phyloP scores from a whole-genome alignment of 2,329 filamentous ascomycete species.

The Trichoderma koningiopsis region DNA sequence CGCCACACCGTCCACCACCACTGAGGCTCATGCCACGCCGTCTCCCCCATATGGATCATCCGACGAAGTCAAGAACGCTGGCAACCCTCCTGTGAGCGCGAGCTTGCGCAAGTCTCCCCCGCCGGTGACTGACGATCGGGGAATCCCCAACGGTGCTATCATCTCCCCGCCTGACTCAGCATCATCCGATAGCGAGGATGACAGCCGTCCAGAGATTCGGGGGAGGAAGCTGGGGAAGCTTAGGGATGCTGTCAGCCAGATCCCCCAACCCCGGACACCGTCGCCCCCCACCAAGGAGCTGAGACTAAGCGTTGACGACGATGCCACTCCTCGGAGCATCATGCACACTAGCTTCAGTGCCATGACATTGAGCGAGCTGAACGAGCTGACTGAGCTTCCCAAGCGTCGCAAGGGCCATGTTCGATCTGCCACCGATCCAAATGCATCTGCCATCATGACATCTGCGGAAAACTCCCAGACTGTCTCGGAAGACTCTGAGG shows the following conservation, averaged over 20 bases:
- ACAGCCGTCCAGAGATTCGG: constrained; percentile 55
- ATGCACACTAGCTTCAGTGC: constrained; percentile 54
- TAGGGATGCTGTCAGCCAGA: constrained; percentile 81
- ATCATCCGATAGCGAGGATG: constrained; percentile 81
- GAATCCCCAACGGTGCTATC: constrained; percentile 80
- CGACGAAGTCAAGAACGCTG: constrained; percentile 40
- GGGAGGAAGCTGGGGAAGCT: constrained; percentile 55
- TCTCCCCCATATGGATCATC: constrained; percentile 51
- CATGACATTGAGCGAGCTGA: constrained; percentile 43
- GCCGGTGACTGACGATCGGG: constrained; percentile 69
- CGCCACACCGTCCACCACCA: constrained; percentile 34
- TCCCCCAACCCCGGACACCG: constrained; percentile 53
- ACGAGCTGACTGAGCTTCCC: constrained; percentile 43
- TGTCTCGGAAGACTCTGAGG: constrained; percentile 65
- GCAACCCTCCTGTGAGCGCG: constrained; percentile 46
- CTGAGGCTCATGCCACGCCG: constrained; percentile 31
- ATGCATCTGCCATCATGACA: constrained; percentile 50
- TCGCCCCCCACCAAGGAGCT: constrained; percentile 51
- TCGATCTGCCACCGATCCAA: constrained; percentile 60
- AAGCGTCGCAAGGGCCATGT: constrained; percentile 51
- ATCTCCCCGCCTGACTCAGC: constrained; percentile 90
- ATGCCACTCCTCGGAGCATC: constrained; percentile 8
- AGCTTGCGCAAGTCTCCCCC: constrained; percentile 82
- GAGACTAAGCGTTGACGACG: neutral
- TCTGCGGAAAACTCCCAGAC: constrained; percentile 54